Base-by-base conservation (phyloP, 306 rosid species). In the Pterocarpus macrocarpus region DNA sequence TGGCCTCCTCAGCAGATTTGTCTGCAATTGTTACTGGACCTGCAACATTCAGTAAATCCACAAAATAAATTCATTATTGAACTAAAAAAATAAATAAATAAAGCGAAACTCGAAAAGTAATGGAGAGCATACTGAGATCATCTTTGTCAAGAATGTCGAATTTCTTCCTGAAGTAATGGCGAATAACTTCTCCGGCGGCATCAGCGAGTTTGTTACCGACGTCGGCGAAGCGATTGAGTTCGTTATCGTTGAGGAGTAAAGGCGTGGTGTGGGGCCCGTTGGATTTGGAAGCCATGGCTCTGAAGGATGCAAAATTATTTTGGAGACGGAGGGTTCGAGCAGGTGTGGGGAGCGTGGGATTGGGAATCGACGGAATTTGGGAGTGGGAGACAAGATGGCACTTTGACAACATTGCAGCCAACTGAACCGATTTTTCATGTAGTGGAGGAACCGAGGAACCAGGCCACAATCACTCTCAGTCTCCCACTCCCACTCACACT, bases 21-120 rank as follows among this genome's bases (percentile, higher is more conserved):
- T 95, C 99, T 2, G 99, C 99, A 73, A 95, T 85, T 56, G 96
- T 95, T 44, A 93, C 99, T 45, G 97, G 99, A 84, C 99, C 99
- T 95, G 83, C 75, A 71, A 50, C 4, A 76, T 22, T 63, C 50
- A 64, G 71, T 41, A 58, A 57, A 41, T 11, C n/a, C 49, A 35
- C 2, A 38, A 57, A 63, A 70, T 57, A 61, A 14, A 30, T 12
- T 7, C 39, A 57, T 3, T 57, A 57, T 64, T 39, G 8, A 13
- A 56, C 53, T 5, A 4, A 14, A 41, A 55, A 5, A 39, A 63
- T 6, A 0, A 35, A 15, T 6, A 55, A 13, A 8, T 15, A 8
- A 49, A 71, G 32, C 4, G 47, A 61, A 71, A 55, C 8, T 55
- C n/a, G 30, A 4, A 2, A 16, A 17, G 61, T 16, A 7, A 56